Evolutionary conservation across 805 yeast genomes (phyloP), one percentile per base, ranked within the genome.

Genomic region (Wickerhamomyces strasburgensis): DNA sequence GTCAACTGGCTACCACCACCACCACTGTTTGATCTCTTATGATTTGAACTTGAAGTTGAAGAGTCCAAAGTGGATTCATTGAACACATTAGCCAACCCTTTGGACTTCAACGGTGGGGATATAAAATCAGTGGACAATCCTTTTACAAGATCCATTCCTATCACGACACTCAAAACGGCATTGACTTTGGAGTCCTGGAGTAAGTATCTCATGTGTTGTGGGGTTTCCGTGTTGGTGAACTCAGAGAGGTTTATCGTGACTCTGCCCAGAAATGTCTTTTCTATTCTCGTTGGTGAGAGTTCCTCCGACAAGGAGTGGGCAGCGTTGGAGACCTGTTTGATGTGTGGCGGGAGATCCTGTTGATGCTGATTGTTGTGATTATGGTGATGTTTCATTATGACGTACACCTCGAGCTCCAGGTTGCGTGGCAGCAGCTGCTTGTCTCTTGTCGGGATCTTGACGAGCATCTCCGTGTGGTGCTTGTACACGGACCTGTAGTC

Each of bases 151-250:
- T 64, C 67, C 47, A 84, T 58, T 5, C 66, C 64, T n/a, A 84
- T 62, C 2, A 80, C 69, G 29, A 86, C 43, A 42, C 72, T 79
- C 27, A 83, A 58, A n/a, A 86, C 82, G 3, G 94, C 80, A 57
- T 90, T 90, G 14, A 90, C 77, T 47, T 86, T 85, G 2, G 95
- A 82, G 19, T 85, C 73, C 49, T 80, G 80, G 26, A 90, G 64
- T 30, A 90, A 61, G 49, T 83, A 87, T 43, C 84, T 67, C 43
- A 81, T 69, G 2, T 80, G 66, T 4, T 43, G 40, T 36, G 70
- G 68, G 23, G 68, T 65, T 37, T 72, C 75, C 46, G 48, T 58
- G 19, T 62, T 58, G 5, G 81, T 72, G 56, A 80, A 86, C 49
- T 87, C 94, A 0, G 90, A 62, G 29, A 89, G 54, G 51, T 88